Base-by-base conservation (phyloP, 202 grass and related monocot genomes). In the Saccharum hybrid region DNA sequence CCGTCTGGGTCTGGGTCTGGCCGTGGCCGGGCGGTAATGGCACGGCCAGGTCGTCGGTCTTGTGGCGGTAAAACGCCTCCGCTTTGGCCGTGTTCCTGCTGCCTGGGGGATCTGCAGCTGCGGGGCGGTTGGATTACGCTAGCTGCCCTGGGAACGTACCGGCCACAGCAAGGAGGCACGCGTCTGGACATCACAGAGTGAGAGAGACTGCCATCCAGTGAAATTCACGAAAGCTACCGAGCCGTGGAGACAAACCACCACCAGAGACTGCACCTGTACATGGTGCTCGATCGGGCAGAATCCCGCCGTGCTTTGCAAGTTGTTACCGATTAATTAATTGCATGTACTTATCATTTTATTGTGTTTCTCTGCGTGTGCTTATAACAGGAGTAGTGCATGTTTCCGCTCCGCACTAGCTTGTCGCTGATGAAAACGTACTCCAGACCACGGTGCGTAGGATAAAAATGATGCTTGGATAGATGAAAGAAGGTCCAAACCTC, bases 21-120 rank as follows among this genome's bases (percentile, higher is more conserved):
- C 40, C 22, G 21, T 71, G 21, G 11, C 59, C 15, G 30, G 48
- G 33, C 48, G 65, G 78, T 30, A 41, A 69, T 69, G 48, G 34
- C 78, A 68, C 77, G 63, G 6, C 68, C 11, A 8, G 22, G 64
- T 26, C 64, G 43, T 59, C 78, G 48, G 46, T 80, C 45, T 19
- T 51, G 63, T 66, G 60, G 75, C 23, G 60, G 60, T 78, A 45
- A 78, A 60, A 43, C 42, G 33, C 12, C 42, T 38, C 30, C 4
- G 22, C 1, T 33, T 22, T 21, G 13, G 49, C 51, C 56, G n/a
- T 59, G 42, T 59, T 51, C 28, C 37, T 38, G 15, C 9, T 49
- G n/a, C 15, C 15, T 22, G 60, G 23, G 60, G 28, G 23, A 45
- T 52, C 22, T 14, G 68, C 21, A 7, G 11, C 22, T n/a, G n/a